Conservation (phyloP, 176 grass and related monocot genomes). For the Dendrocalamus sinicus region DNA sequence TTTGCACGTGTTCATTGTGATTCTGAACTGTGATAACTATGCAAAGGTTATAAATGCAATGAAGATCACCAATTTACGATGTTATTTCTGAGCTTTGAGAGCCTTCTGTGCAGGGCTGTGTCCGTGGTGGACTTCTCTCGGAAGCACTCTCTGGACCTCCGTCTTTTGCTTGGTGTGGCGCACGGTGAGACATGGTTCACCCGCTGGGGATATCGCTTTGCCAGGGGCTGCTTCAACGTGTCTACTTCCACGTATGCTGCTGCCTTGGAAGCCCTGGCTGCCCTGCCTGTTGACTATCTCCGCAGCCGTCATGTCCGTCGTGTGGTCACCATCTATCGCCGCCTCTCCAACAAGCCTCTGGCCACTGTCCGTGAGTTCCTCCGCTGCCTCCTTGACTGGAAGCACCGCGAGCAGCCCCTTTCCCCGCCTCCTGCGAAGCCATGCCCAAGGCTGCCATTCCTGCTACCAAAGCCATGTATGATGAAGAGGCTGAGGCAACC, state of each 20-base stretch:
- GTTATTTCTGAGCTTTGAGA: conserved; percentile 21
- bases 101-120: conserved; percentile 58
- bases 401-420: conserved; percentile 49
- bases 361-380: conserved; percentile 70
- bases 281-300: conserved; percentile 63
- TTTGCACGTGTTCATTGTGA: neutral
- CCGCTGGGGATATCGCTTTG: conserved; percentile 84
- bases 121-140: conserved; percentile 75
- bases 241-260: conserved; percentile 56
- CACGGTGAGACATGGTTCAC: conserved; percentile 80
- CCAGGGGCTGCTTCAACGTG: conserved; percentile 69
- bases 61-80: neutral
- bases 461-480: conserved; percentile 36
- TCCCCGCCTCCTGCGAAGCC: conserved; percentile 6
- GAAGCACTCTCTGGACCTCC: conserved; percentile 74
- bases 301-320: conserved; percentile 66
- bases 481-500: conserved; percentile 50
- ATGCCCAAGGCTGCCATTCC: conserved; percentile 27
- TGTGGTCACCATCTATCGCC: conserved; percentile 61
- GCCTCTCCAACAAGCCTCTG: conserved; percentile 59
- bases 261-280: conserved; percentile 62
- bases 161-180: conserved; percentile 72
- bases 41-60: conserved; percentile 18
- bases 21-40: conserved; percentile 4
- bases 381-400: conserved; percentile 76